These are phyloP conservation scores for Thielaviopsis punctulata DNA, from an alignment of 2,329 filamentous ascomycete genomes.

Conservation along the genomic window DNA sequence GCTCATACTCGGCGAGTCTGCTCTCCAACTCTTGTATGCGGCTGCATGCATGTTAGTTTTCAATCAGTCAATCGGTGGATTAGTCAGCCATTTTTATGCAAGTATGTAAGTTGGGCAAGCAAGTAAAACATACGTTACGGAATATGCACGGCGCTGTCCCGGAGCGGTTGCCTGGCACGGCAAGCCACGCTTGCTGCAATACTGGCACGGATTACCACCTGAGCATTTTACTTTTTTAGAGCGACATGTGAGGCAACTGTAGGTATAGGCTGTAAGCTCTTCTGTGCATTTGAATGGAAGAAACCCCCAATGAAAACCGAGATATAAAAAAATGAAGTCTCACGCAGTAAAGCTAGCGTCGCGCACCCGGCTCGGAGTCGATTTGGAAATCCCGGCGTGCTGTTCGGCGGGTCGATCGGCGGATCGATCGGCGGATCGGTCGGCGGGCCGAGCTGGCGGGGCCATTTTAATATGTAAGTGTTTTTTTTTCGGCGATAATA, in stretches of 20 bases:
- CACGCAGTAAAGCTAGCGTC: constrained; percentile 32
- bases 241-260: constrained; percentile 12
- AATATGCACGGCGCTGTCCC: constrained; percentile 9
- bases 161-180: constrained; percentile 10
- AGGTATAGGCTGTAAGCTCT: not conserved
- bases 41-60: not conserved
- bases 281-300: not conserved
- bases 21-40: constrained; percentile 14
- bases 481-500: too few species aligned
- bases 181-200: constrained; percentile 10
- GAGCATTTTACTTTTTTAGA: constrained; percentile 12
- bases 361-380: constrained; percentile 27
- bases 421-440: too few species aligned
- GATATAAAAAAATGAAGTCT: constrained; percentile 22
- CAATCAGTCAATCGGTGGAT: not conserved
- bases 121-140: constrained; percentile 11
- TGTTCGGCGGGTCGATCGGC: constrained; percentile 14
- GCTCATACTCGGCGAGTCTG: constrained; percentile 13
- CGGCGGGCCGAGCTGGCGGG: too few species aligned
- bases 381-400: constrained; percentile 23
- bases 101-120: not conserved
- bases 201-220: constrained; percentile 9
- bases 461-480: not conserved
- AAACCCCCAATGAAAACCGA: not conserved
- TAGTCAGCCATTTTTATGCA: not conserved